A percentile compares a stretch with the other conserved stretches of the same genome.
Conservation (phyloP, 1,139 yeast species). For the Ogataea hybrid region DNA sequence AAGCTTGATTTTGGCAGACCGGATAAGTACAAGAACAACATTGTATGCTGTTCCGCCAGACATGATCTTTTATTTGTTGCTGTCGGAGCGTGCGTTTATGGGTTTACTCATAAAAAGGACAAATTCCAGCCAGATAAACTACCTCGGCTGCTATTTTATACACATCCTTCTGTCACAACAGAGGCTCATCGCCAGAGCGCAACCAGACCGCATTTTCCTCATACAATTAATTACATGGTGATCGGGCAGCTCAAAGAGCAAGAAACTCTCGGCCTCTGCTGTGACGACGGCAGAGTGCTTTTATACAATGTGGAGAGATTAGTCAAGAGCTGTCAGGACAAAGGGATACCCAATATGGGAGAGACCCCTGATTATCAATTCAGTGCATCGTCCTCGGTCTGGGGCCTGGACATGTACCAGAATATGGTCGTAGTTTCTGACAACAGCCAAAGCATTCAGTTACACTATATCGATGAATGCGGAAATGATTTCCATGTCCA, state of each 20-base stretch:
- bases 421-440: slow-evolving; percentile 53
- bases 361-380: slow-evolving; percentile 40
- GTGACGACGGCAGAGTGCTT: slow-evolving; percentile 56
- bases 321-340: slow-evolving; percentile 23
- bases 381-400: slow-evolving; percentile 48
- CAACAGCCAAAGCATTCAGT: slow-evolving; percentile 48
- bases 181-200: slow-evolving; percentile 39
- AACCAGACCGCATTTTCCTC: slow-evolving; percentile 55
- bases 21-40: slow-evolving; percentile 40
- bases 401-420: slow-evolving; percentile 59
- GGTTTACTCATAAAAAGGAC: slow-evolving; percentile 14
- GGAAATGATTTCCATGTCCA: slow-evolving; percentile 26
- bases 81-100: slow-evolving; percentile 18
- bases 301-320: slow-evolving; percentile 42
- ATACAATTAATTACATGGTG: slow-evolving; percentile 49
- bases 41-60: slow-evolving; percentile 26
- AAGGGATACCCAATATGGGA: slow-evolving; percentile 9
- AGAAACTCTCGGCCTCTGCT: slow-evolving; percentile 45
- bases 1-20: slow-evolving; percentile 23
- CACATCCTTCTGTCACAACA: slow-evolving; percentile 40
- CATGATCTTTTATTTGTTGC: slow-evolving; percentile 22
- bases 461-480: slow-evolving; percentile 36
- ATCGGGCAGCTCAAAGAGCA: slow-evolving; percentile 33
- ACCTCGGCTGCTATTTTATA: slow-evolving; percentile 36
- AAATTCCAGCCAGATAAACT: slow-evolving; percentile 8